A percentile compares a stretch with the other conserved stretches of the same genome.
phyloP scores from a whole-genome alignment of 2,329 filamentous ascomycete species.

The Colletotrichum tropicale region DNA sequence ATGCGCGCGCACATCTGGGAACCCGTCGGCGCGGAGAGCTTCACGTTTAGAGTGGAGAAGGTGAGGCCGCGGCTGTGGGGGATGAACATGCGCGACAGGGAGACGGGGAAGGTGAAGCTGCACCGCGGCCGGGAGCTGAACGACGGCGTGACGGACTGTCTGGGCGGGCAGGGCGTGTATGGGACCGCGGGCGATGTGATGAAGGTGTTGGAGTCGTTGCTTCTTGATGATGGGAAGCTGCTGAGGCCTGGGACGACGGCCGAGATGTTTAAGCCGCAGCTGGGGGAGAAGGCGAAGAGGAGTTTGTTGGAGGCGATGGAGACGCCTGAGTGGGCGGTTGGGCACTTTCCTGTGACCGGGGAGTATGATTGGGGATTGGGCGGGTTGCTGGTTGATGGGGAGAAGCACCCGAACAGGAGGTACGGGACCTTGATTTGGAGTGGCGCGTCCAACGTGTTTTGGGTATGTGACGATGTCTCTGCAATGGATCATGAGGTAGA shows the following conservation, averaged over 20 bases:
- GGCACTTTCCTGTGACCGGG: constrained; percentile 32
- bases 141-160: constrained; percentile 24
- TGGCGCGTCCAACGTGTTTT: constrained; percentile 50
- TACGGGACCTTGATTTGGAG: constrained; percentile 46
- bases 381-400: constrained; percentile 43
- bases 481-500: fast-evolving
- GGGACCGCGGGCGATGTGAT: constrained; percentile 44
- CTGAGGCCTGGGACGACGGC: constrained; percentile 44
- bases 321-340: constrained; percentile 28
- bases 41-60: constrained; percentile 12
- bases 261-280: constrained; percentile 51
- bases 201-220: constrained; percentile 48
- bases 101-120: constrained; percentile 15
- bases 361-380: constrained; percentile 46
- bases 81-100: constrained; percentile 18
- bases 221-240: constrained; percentile 52
- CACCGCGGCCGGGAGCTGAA: not conserved
- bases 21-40: not conserved
- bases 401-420: constrained; percentile 38
- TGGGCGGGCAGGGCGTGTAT: constrained; percentile 40
- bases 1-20: constrained; percentile 48
- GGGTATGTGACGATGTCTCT: constrained; percentile 36
- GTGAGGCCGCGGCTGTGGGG: not conserved
- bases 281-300: constrained; percentile 28
- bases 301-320: constrained; percentile 30